Base-by-base conservation (phyloP, 2,329 filamentous ascomycete species). In the Setomelanomma holmii region DNA sequence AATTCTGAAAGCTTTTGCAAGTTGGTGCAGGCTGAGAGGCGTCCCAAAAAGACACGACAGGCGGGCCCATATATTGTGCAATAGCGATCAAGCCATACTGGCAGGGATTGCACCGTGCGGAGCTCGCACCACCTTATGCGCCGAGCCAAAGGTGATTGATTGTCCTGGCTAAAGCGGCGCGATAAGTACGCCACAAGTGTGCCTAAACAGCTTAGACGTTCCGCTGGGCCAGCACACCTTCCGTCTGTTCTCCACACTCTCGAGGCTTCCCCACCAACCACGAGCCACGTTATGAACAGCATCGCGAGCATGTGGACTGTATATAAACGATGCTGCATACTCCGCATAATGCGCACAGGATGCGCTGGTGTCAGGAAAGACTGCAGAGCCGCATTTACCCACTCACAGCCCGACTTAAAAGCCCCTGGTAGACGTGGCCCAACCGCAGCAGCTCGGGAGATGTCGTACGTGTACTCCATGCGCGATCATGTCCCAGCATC, bases 371-470 rank as follows among this genome's bases (percentile, higher is more conserved):
- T n/a, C 22, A 4, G 11, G 3, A 17, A n/a, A 42, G 12, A 41
- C 6, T 24, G 40, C 40, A 42, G 40, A 42, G 40, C 40, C 40
- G 40, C 40, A 42, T 6, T 42, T n/a, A 17, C 23, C 40, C 22
- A 42, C 23, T 33, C 5, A 14, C 5, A 41, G 6, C 40, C 4
- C 14, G 22, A 42, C 40, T 30, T 42, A 42, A 42, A 42, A 6
- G 14, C 20, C 16, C 22, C 40, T 23, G 16, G 40, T 41, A 4
- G 40, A 42, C 22, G 40, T 42, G 22, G 40, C 40, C 22, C 23
- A n/a, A 6, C 20, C 40, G 22, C 23, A 22, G 38, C 38, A n/a
- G 12, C 20, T 40, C 38, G 19, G 3, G 38, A 22, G 6, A 40
- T 40, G 38, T 40, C 19, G 38, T 22, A 14, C 38, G 7, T 16